Conservation (phyloP, 2,329 filamentous ascomycete genomes). For the Colletotrichum shisoi region DNA sequence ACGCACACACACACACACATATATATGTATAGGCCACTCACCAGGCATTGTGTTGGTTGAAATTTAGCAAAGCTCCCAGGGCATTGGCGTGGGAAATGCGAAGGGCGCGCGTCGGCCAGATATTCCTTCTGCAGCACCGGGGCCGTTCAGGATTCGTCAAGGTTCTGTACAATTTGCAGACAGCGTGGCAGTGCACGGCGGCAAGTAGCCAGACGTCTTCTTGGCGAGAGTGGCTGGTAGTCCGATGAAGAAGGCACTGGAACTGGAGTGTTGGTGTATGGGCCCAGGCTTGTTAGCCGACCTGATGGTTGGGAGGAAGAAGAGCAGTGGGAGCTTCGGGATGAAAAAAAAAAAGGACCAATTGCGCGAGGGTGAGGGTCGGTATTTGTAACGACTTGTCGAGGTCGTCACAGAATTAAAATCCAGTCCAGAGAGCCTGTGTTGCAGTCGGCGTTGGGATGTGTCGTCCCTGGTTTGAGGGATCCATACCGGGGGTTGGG, state of each 20-base stretch:
- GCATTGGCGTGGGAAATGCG: not conserved
- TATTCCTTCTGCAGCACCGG: not conserved
- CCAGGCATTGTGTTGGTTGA: conserved; percentile 31
- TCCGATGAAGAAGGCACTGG: not conserved
- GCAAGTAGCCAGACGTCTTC: conserved; percentile 11
- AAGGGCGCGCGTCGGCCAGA: not conserved
- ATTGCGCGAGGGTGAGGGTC: conserved; percentile 17
- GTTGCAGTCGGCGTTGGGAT: conserved; percentile 32
- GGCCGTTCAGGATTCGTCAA: not conserved
- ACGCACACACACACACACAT: too few species aligned
- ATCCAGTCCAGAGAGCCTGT: conserved; percentile 11
- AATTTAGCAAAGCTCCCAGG: not conserved
- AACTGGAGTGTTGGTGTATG: not conserved
- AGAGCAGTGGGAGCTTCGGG: not conserved
- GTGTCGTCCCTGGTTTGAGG: conserved; percentile 35
- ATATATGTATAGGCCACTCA: not conserved
- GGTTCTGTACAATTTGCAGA: not conserved
- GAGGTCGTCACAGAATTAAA: conserved; percentile 33
- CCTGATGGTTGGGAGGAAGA: not conserved
- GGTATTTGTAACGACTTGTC: conserved; percentile 35
- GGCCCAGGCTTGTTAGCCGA: not conserved
- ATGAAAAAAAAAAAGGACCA: not conserved
- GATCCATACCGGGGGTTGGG: conserved; percentile 24
- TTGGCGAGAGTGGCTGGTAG: not conserved
- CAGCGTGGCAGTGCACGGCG: conserved; percentile 5